Evolutionary conservation across 176 grass and related monocot species (phyloP), one percentile per base, ranked within the genome.

Genomic region (Eleusine coracana): DNA sequence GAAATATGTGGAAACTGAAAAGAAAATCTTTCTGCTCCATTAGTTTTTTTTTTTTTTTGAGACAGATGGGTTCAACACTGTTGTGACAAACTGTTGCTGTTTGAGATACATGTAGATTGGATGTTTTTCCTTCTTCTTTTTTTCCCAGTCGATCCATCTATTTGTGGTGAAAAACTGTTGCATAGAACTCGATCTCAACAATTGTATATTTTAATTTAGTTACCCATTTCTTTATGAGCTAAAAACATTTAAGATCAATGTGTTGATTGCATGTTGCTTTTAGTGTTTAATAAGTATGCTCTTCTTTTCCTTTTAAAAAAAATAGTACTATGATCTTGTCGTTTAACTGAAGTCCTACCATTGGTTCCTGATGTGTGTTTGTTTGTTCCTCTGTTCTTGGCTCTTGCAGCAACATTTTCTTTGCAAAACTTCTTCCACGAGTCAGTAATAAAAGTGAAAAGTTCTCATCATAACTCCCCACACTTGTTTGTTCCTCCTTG

Each of bases 401-500:
- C 39, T 79, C 17, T 21, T 68, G 34, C 37, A 69, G 66, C 17
- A 61, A 63, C 60, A 63, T 63, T 23, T n/a, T 61, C 38, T 59
- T 78, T 6, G 41, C 10, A 45, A 48, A 69, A 9, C 14, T 59
- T 73, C 61, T 63, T 68, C 63, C 59, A 28, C 36, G 36, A 68
- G 28, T 39, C 29, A 39, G 68, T 48, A 48, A 13, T 58, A 21
- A 49, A 71, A 73, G 82, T 51, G 46, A 80, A 83, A 85, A 75
- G 55, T 49, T 69, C 82, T 37, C 25, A 73, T n/a, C 72, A 79
- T 88, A 15, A 36, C 65, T 75, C 25, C 65, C 52, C 71, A 34
- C 40, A 69, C 70, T 90, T 77, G 37, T 81, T 88, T 54, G 68
- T 79, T 77, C 61, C 34, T 85, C 18, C 77, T 58, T 77, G 80